Conservation (phyloP, 2,329 filamentous ascomycete species). For the Fusarium transvaalense region DNA sequence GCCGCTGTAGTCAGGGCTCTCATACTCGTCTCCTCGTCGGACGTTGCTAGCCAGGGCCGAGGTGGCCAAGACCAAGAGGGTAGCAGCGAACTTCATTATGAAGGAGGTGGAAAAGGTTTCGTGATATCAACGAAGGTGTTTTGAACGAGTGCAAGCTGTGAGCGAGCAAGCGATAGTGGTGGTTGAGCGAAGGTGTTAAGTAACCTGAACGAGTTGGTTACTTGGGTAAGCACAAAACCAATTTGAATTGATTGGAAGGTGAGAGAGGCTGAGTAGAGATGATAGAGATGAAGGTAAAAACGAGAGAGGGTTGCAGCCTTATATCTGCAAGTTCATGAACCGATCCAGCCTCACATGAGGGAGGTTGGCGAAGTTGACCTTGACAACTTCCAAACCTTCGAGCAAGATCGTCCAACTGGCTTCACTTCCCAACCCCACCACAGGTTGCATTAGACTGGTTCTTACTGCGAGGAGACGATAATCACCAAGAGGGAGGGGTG, state of each 20-base stretch:
- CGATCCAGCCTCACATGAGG: conserved; percentile 11
- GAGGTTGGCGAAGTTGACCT: conserved; percentile 32
- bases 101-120: conserved; percentile 14
- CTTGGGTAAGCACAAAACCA: conserved; percentile 34
- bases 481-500: conserved; percentile 40
- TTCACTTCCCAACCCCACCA: conserved; percentile 40
- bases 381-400: conserved; percentile 39
- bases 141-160: conserved; percentile 37
- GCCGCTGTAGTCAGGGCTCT: conserved; percentile 16
- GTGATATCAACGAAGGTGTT: conserved; percentile 35
- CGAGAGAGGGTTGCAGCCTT: conserved; percentile 36
- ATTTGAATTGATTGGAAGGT: conserved; percentile 21
- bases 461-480: conserved; percentile 39
- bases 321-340: conserved; percentile 40
- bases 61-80: conserved; percentile 45
- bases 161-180: conserved; percentile 38
- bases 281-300: conserved; percentile 30
- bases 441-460: conserved; percentile 41
- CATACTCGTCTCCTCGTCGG: conserved; percentile 36
- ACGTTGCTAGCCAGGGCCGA: conserved; percentile 44
- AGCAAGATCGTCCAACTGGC: conserved; percentile 31
- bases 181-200: conserved; percentile 47
- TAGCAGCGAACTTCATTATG: conserved; percentile 47
- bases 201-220: conserved; percentile 51
- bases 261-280: conserved; percentile 31